These are phyloP conservation scores for Teratosphaeriaceae sp. DNA, from an alignment of 2,329 filamentous ascomycete species.

Conservation along the genomic window DNA sequence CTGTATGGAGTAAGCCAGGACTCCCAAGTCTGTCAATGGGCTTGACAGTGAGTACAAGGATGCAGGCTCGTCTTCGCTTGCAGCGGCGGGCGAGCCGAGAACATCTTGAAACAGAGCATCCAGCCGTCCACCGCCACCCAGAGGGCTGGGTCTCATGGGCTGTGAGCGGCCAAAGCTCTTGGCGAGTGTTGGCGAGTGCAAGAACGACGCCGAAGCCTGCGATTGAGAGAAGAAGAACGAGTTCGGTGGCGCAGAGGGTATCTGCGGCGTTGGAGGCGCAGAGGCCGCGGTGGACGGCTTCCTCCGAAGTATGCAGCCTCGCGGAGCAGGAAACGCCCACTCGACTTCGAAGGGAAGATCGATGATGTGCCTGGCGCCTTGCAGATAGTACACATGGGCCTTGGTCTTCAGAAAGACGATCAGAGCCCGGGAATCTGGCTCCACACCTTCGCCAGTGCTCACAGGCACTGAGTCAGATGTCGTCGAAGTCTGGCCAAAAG, in stretches of 20 bases:
- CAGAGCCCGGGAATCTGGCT: conserved; percentile 48
- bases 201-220: conserved; percentile 31
- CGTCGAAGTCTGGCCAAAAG: background rate
- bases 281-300: conserved; percentile 53
- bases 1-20: conserved; percentile 46
- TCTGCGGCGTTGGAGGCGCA: conserved; percentile 29
- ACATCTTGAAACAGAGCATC: conserved; percentile 23
- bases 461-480: background rate
- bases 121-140: conserved; percentile 18
- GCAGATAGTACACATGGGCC: conserved; percentile 86
- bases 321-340: conserved; percentile 71
- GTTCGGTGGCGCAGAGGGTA: conserved; percentile 62
- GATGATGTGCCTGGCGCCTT: conserved; percentile 79
- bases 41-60: conserved; percentile 78
- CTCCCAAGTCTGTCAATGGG: conserved; percentile 75
- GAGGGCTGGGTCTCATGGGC: conserved; percentile 19
- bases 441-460: background rate
- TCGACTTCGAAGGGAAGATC: conserved; percentile 95
- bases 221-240: conserved; percentile 72
- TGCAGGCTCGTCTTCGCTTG: conserved; percentile 51
- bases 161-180: conserved; percentile 19
- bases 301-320: conserved; percentile 79
- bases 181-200: conserved; percentile 28
- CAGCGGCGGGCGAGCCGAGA: conserved; percentile 11
- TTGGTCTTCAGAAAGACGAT: conserved; percentile 91